phyloP scores from a whole-genome alignment of 2,329 filamentous ascomycete genomes.

The Thelonectria olida region DNA sequence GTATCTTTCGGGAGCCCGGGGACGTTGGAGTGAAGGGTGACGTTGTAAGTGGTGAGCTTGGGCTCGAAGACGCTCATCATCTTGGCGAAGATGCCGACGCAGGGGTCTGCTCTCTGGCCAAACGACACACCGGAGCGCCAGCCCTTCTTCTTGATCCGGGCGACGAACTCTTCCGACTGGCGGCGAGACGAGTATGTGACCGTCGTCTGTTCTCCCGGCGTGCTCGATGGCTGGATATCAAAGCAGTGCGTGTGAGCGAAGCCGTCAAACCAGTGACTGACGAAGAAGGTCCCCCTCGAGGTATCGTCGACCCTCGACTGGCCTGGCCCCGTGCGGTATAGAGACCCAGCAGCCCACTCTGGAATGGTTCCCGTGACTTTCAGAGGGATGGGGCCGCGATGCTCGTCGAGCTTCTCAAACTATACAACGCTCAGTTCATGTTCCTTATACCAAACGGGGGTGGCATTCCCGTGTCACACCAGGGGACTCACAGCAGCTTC shows the following conservation, averaged over 20 bases:
- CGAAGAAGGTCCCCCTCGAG: conserved; percentile 65
- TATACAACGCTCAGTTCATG: conserved; percentile 46
- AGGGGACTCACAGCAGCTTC: conserved; percentile 52
- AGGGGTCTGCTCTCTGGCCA: conserved; percentile 77
- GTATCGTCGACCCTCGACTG: conserved; percentile 68
- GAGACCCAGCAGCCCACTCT: conserved; percentile 72
- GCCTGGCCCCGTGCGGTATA: conserved; percentile 81
- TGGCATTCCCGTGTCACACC: too few species aligned
- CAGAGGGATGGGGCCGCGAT: conserved; percentile 71
- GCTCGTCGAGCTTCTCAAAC: conserved; percentile 75
- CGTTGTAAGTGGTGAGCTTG: conserved; percentile 62
- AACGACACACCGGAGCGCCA: conserved; percentile 68
- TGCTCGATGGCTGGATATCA: conserved; percentile 63
- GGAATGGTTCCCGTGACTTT: conserved; percentile 74
- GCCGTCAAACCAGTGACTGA: conserved; percentile 85
- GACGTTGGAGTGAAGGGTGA: conserved; percentile 72
- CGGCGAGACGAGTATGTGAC: conserved; percentile 78
- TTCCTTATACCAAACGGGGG: too few species aligned
- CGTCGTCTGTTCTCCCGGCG: conserved; percentile 35
- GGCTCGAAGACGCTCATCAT: conserved; percentile 68
- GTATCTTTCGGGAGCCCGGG: conserved; percentile 59
- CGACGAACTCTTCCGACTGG: conserved; percentile 71
- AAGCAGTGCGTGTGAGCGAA: conserved; percentile 78
- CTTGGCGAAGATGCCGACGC: conserved; percentile 77
- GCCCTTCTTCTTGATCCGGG: conserved; percentile 69